Base-by-base conservation (phyloP, 768 basidiomycete genomes). In the Neoboletus brunneissimus region DNA sequence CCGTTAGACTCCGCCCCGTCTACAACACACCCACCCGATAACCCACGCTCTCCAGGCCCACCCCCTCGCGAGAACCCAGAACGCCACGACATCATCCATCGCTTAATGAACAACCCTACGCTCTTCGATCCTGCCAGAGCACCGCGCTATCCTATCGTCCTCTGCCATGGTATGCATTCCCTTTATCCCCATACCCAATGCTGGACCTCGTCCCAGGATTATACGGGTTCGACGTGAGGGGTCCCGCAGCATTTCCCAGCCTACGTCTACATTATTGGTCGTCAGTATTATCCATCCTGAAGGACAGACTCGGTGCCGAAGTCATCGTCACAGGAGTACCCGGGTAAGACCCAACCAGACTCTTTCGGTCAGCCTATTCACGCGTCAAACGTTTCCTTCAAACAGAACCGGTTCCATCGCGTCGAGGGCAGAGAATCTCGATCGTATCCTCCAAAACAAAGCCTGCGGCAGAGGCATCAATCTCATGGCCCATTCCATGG, bases 321-420 rank as follows among this genome's bases (percentile, higher is more conserved):
- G 94, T 98, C n/a, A 85, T 98, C 54, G 92, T 98, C 18, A 95
- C 96, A 0, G 86, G 89, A 1, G 97, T 98, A 20, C 96, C 97
- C 41, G 85, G 88, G 94, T 94, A 65, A 62, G 89, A 20, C 72
- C 23, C 38, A 5, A 22, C 9, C 40, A 0, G n/a, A 12, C 44
- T 12, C 50, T n/a, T 44, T 45, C 25, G 16, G 3, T 37, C 29
- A 15, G 25, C 31, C 1, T 37, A 27, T 16, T 55, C 31, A 48
- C 16, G 3, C 43, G 34, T 46, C 42, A 22, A 41, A 48, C 40
- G n/a, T 46, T 9, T 18, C 12, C n/a, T n/a, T n/a, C 34, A 8
- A 69, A 25, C 23, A 96, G 94, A 4, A 98, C 95, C 16, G 97
- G 94, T 5, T 94, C 92, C 0, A 87, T 99, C 52, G 74, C 83